Percentiles rank a stretch among this genome's conserved stretches.
These are phyloP conservation scores for Neobulgaria alba DNA, from an alignment of 2,329 filamentous ascomycete genomes.

Conservation along the genomic window DNA sequence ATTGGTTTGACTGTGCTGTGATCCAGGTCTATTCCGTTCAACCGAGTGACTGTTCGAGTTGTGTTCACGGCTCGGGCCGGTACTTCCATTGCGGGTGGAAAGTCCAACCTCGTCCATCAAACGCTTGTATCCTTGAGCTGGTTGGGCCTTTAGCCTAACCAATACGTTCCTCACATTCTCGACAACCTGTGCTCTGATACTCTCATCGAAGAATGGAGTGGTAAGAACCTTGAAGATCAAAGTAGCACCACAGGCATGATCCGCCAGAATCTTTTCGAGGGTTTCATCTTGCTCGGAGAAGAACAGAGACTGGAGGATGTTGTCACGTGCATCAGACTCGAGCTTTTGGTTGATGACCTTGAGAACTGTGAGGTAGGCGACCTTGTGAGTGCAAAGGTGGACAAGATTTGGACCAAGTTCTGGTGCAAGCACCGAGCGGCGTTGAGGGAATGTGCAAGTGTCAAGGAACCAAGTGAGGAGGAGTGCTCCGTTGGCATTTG, in stretches of 20 bases:
- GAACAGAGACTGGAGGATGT: conserved; percentile 83
- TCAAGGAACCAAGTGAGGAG: conserved; percentile 97
- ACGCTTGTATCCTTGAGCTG: conserved; percentile 93
- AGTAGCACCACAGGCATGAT: conserved; percentile 86
- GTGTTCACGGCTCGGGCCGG: conserved; percentile 28
- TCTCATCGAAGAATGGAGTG: conserved; percentile 94
- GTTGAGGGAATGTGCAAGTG: conserved; percentile 89
- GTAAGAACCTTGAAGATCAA: conserved; percentile 98
- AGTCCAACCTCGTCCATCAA: conserved; percentile 97
- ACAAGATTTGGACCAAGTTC: conserved; percentile 88
- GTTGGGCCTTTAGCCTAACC: conserved; percentile 82
- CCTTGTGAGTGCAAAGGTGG: conserved; percentile 95
- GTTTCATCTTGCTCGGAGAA: conserved; percentile 81
- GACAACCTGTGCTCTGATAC: conserved; percentile 76
- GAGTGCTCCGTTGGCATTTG: conserved; percentile 89
- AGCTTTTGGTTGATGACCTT: conserved; percentile 98
- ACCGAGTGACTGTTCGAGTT: conserved; percentile 31
- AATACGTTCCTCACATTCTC: conserved; percentile 89
- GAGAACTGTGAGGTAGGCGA: conserved; percentile 90
- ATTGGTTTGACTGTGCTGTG: conserved; percentile 40
- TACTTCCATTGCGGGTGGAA: conserved; percentile 51
- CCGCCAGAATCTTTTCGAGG: conserved; percentile 81
- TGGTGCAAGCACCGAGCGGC: conserved; percentile 84
- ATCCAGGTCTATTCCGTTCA: conserved; percentile 47
- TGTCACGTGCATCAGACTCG: conserved; percentile 85